Evolutionary conservation across 371 early-diverging fungal genomes (phyloP).

Genomic region (Syncephalastrum contaminatum): DNA sequence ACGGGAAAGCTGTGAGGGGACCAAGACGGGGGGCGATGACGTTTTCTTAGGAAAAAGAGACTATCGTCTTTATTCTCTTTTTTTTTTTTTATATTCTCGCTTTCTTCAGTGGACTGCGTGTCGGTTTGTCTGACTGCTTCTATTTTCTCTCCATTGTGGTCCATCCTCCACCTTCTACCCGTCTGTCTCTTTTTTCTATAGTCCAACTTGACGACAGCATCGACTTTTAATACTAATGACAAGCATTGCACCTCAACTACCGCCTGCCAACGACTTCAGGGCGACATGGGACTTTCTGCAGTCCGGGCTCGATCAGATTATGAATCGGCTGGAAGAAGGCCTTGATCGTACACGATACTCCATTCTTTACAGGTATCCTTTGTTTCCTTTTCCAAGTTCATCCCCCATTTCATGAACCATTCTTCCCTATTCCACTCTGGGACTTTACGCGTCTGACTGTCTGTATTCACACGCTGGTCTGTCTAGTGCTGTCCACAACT

Average conservation of each 20-base stretch:
- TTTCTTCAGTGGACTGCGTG: no score
- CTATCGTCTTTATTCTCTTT: no score
- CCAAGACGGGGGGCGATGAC: no score
- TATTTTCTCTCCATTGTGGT: slow-evolving; percentile 1
- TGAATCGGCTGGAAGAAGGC: slow-evolving; percentile 76
- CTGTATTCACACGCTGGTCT: neutral
- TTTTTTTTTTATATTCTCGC: no score
- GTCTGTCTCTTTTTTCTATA: neutral
- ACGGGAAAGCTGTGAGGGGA: no score
- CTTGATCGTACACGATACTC: slow-evolving; percentile 75
- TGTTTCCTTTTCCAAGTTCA: slow-evolving; percentile 1
- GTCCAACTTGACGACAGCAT: neutral
- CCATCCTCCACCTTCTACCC: neutral
- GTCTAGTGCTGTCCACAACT: slow-evolving; percentile 79
- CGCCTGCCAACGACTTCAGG: slow-evolving; percentile 52
- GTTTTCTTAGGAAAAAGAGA: no score
- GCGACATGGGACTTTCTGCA: slow-evolving; percentile 79
- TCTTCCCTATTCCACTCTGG: neutral
- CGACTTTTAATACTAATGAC: no score
- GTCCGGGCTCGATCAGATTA: slow-evolving; percentile 79
- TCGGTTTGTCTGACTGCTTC: neutral
- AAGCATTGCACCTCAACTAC: slow-evolving; percentile 20
- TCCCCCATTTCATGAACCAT: neutral
- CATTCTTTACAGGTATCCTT: slow-evolving; percentile 80
- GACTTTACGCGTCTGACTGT: no score